These are phyloP conservation scores for Verticillium longisporum DNA, from an alignment of 2,329 filamentous ascomycete species.

Conservation along the genomic window DNA sequence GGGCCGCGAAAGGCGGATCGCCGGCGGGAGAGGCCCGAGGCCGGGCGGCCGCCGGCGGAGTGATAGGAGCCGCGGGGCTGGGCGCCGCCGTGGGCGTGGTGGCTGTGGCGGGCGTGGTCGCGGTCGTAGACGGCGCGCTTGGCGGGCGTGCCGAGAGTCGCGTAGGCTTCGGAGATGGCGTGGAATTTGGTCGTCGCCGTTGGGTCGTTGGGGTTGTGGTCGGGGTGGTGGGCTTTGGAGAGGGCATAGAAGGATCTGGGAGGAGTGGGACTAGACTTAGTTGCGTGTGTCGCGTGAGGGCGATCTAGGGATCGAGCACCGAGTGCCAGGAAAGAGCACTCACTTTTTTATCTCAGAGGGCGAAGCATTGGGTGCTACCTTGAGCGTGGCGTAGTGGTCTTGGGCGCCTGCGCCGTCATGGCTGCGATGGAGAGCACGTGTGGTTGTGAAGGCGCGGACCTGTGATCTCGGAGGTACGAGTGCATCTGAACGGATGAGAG, in stretches of 20 bases:
- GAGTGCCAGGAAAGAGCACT: conserved; percentile 4
- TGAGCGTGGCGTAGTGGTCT: conserved; percentile 79
- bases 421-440: conserved; percentile 22
- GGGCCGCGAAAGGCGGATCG: conserved; percentile 74
- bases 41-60: conserved; percentile 66
- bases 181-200: conserved; percentile 70
- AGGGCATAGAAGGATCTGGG: conserved; percentile 75
- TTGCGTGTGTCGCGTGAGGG: background rate
- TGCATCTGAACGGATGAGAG: conserved; percentile 11
- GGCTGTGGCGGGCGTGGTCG: conserved; percentile 43
- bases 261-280: background rate
- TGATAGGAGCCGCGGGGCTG: conserved; percentile 41
- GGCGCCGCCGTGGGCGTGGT: conserved; percentile 16
- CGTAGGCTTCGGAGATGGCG: conserved; percentile 78
- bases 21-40: conserved; percentile 73
- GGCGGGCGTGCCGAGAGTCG: conserved; percentile 61
- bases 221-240: conserved; percentile 88
- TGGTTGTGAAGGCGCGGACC: background rate
- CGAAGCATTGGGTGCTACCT: conserved; percentile 63
- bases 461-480: conserved; percentile 2
- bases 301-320: too few relatives aligned
- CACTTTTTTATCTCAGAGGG: conserved; percentile 79
- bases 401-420: conserved; percentile 24
- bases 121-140: conserved; percentile 80
- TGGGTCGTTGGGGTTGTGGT: conserved; percentile 76